phyloP scores from a whole-genome alignment of 2,329 filamentous ascomycete species.

The Fusarium albidum region DNA sequence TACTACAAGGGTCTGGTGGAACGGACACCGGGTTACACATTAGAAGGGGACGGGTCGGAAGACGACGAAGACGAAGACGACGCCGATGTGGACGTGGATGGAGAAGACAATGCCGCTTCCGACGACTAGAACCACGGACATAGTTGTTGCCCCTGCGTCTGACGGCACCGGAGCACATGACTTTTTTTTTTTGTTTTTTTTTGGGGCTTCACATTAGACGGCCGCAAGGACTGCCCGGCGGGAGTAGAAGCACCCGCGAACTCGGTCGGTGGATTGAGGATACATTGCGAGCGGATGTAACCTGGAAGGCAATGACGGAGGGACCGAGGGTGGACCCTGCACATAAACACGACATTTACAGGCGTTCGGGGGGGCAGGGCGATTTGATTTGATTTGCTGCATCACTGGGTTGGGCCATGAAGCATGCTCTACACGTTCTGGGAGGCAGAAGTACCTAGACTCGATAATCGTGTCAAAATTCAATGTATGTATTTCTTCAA shows the following conservation, averaged over 20 bases:
- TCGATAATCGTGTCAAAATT: slow-evolving; percentile 9
- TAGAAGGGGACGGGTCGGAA: slow-evolving; percentile 53
- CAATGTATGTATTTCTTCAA: not conserved
- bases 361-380: slow-evolving; percentile 35
- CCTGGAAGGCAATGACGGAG: slow-evolving; percentile 9
- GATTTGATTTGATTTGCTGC: slow-evolving; percentile 23
- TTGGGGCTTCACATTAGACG: not conserved
- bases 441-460: slow-evolving; percentile 19
- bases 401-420: slow-evolving; percentile 30
- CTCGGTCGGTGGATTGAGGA: slow-evolving; percentile 1
- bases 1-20: slow-evolving; percentile 91
- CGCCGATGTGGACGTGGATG: slow-evolving; percentile 32
- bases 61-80: slow-evolving; percentile 41
- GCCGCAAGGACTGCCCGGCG: not conserved
- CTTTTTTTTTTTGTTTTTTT: slow-evolving; percentile 2
- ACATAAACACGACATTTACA: slow-evolving; percentile 35
- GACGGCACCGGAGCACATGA: slow-evolving; percentile 2
- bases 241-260: not conserved
- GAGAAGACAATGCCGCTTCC: slow-evolving; percentile 21
- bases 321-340: slow-evolving; percentile 23
- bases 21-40: slow-evolving; percentile 63
- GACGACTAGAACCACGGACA: slow-evolving; percentile 16
- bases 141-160: slow-evolving; percentile 4
- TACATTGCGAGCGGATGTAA: slow-evolving; percentile 16
- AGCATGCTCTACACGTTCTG: slow-evolving; percentile 28